phyloP scores from a whole-genome alignment of 1,139 yeast species.

The Lodderomyces elongisporus region DNA sequence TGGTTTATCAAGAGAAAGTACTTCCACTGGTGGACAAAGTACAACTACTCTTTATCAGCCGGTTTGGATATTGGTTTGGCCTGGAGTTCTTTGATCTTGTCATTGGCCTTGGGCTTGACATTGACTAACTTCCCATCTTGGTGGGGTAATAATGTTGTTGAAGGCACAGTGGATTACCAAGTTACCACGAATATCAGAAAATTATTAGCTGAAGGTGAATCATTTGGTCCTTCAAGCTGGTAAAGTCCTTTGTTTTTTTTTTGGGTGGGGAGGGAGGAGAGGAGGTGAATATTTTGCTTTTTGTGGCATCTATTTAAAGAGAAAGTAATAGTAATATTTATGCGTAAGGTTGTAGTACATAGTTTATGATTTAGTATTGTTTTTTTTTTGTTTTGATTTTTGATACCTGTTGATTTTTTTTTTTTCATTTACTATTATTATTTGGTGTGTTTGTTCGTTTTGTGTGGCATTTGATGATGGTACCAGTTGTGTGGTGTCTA shows the following conservation, averaged over 20 bases:
- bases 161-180: constrained; percentile 7
- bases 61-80: constrained; percentile 43
- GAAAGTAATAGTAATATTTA: too few relatives aligned
- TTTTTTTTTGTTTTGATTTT: too few relatives aligned
- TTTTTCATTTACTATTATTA: too few relatives aligned
- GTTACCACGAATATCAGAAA: constrained; percentile 14
- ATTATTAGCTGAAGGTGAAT: constrained; percentile 13
- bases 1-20: constrained; percentile 30
- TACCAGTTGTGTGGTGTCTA: too few relatives aligned
- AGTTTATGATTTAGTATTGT: too few relatives aligned
- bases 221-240: constrained; percentile 20
- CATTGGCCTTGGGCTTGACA: constrained; percentile 32
- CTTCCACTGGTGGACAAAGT: constrained; percentile 45
- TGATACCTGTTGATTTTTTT: too few relatives aligned
- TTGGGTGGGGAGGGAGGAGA: too few relatives aligned
- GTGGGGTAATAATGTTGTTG: constrained; percentile 32
- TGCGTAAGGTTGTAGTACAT: too few relatives aligned
- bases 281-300: too few relatives aligned
- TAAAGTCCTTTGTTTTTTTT: constrained; percentile 5
- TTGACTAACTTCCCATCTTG: constrained; percentile 24
- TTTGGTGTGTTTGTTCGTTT: too few relatives aligned
- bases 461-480: too few relatives aligned
- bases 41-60: constrained; percentile 38
- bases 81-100: constrained; percentile 36
- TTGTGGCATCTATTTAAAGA: too few relatives aligned